Evolutionary conservation across 805 yeast species (phyloP).

Genomic region (Candida pini): DNA sequence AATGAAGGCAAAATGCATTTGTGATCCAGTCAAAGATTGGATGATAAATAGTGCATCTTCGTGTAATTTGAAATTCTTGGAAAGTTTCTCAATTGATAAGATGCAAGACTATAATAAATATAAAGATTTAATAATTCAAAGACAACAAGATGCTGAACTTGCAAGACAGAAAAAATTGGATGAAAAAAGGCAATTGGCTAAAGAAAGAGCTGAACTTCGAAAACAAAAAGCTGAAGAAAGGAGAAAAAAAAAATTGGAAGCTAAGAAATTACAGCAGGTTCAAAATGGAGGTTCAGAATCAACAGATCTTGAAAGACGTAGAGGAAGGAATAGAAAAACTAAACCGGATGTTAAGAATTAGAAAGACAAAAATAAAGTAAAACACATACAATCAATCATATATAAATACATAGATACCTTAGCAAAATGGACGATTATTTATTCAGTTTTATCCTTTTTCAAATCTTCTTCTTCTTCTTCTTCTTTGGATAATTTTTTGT

Average conservation of each 20-base stretch:
- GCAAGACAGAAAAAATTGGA: constrained; percentile 8
- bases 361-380: constrained; percentile 1
- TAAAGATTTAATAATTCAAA: constrained; percentile 7
- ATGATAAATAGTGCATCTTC: constrained; percentile 40
- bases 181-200: constrained; percentile 11
- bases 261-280: too few species aligned
- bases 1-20: constrained; percentile 55
- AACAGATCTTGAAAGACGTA: background rate
- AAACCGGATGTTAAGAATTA: background rate
- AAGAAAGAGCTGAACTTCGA: constrained; percentile 17
- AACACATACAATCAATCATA: too few species aligned
- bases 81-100: constrained; percentile 15
- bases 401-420: too few species aligned
- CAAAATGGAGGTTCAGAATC: too few species aligned
- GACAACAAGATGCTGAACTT: constrained; percentile 6
- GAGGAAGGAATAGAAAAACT: background rate
- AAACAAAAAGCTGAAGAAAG: constrained; percentile 20
- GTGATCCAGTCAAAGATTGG: constrained; percentile 67
- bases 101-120: constrained; percentile 22
- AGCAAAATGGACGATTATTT: too few species aligned
- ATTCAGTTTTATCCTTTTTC: background rate
- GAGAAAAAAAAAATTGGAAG: constrained; percentile 14
- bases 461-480: background rate
- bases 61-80: constrained; percentile 24
- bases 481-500: background rate